A percentile compares a stretch with the other conserved stretches of the same genome.
Conservation (phyloP, 192 early-diverging fungal genomes). For the Glomus cerebriforme region DNA sequence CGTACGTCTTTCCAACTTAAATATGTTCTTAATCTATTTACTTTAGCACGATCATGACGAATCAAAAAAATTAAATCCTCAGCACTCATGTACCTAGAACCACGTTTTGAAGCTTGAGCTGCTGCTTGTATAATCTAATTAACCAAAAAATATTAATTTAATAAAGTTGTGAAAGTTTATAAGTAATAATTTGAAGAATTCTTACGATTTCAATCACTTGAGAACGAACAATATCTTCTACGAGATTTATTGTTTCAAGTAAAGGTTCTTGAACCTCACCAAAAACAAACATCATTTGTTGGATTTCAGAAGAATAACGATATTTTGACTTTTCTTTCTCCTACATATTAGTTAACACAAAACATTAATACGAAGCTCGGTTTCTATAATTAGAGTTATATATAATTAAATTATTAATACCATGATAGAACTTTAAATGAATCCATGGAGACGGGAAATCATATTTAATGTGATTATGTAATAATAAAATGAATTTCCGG, state of each 20-base stretch:
- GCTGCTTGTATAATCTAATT: conserved; percentile 81
- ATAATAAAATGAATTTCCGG: too few species aligned
- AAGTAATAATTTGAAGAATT: not conserved
- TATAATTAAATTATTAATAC: too few species aligned
- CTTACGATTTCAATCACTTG: conserved; percentile 93
- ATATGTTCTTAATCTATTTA: conserved; percentile 87
- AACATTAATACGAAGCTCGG: conserved; percentile 36
- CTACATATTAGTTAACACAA: conserved; percentile 6
- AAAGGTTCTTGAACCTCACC: conserved; percentile 91
- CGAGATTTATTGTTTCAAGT: conserved; percentile 83
- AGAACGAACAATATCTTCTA: conserved; percentile 94
- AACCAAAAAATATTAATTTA: conserved; percentile 1
- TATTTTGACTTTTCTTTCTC: conserved; percentile 49
- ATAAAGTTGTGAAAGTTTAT: not conserved
- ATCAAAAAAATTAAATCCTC: conserved; percentile 98
- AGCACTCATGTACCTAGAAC: conserved; percentile 74
- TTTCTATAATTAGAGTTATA: conserved; percentile 4
- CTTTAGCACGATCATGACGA: conserved; percentile 91
- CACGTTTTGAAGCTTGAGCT: conserved; percentile 77
- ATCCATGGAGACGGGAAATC: too few species aligned
- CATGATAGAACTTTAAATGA: too few species aligned
- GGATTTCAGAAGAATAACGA: conserved; percentile 77
- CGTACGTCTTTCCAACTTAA: conserved; percentile 96
- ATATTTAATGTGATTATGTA: too few species aligned
- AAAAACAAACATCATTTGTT: conserved; percentile 99